Percentiles rank a stretch among this genome's conserved stretches.
Evolutionary conservation across 129 eudicot genomes (phyloP).

Genomic region (Silybum marianum): DNA sequence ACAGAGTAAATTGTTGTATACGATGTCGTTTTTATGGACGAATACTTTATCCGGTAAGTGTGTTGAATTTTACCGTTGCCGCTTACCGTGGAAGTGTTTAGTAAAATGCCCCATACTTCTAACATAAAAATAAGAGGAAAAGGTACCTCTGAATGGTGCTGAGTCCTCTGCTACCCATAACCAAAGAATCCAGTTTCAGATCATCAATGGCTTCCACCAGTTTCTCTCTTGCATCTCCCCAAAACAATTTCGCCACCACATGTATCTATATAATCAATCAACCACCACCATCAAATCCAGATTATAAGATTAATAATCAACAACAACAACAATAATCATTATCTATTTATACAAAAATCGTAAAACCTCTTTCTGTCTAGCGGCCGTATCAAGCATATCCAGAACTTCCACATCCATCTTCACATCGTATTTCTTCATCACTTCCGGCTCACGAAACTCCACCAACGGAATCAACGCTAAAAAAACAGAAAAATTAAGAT

Average conservation of each 20-base stretch:
- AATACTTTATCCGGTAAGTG: no score
- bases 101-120: no score
- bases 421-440: slow-evolving; percentile 65
- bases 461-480: slow-evolving; percentile 76
- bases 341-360: no score
- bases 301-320: background rate
- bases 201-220: slow-evolving; percentile 55
- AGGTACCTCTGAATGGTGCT: slow-evolving; percentile 51
- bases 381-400: slow-evolving; percentile 73
- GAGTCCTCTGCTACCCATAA: slow-evolving; percentile 84
- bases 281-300: background rate
- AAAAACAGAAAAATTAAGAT: background rate
- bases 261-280: slow-evolving; percentile 37
- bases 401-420: slow-evolving; percentile 68
- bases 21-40: no score
- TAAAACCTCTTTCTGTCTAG: slow-evolving; percentile 83
- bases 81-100: no score
- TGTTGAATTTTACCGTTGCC: no score
- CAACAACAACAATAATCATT: background rate
- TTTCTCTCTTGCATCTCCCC: slow-evolving; percentile 92
- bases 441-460: slow-evolving; percentile 81
- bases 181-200: slow-evolving; percentile 62
- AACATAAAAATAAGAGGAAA: background rate
- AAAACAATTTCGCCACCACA: slow-evolving; percentile 64
- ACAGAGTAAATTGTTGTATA: no score